These are phyloP conservation scores for Phtheirospermum japonicum DNA, from an alignment of 257 asterid genomes.

Conservation along the genomic window DNA sequence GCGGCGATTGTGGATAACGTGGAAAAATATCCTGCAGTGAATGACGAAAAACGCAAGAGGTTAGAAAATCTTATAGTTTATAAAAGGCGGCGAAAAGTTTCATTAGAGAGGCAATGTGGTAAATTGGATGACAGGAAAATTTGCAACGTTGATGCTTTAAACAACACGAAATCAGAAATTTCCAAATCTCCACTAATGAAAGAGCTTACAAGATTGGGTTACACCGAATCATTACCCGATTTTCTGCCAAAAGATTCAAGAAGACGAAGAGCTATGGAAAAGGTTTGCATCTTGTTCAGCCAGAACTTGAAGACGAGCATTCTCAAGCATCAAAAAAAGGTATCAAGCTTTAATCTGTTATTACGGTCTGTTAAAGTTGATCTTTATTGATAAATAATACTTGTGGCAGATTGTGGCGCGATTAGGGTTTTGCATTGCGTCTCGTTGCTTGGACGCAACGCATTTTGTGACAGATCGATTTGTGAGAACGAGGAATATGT, in stretches of 20 bases:
- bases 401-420: slow-evolving; percentile 50
- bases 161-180: slow-evolving; percentile 28
- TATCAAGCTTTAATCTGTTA: slow-evolving; percentile 24
- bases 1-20: slow-evolving; percentile 29
- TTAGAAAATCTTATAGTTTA: slow-evolving; percentile 36
- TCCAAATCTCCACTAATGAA: slow-evolving; percentile 54
- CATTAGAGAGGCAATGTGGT: slow-evolving; percentile 27
- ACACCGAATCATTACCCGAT: slow-evolving; percentile 45
- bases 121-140: slow-evolving; percentile 26
- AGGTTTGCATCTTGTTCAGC: slow-evolving; percentile 62
- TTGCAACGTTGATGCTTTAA: slow-evolving; percentile 27
- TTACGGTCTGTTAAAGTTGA: slow-evolving; percentile 6
- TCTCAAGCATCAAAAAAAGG: slow-evolving; percentile 64
- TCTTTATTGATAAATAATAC: slow-evolving; percentile 19
- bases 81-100: slow-evolving; percentile 32
- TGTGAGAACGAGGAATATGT: slow-evolving; percentile 71
- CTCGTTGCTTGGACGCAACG: slow-evolving; percentile 65
- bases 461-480: slow-evolving; percentile 73
- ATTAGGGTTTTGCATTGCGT: slow-evolving; percentile 52
- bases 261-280: slow-evolving; percentile 39
- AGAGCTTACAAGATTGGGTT: slow-evolving; percentile 71
- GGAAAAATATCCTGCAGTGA: slow-evolving; percentile 30
- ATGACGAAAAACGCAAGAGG: slow-evolving; percentile 30
- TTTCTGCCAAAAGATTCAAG: slow-evolving; percentile 59
- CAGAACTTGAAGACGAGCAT: slow-evolving; percentile 54